Evolutionary conservation across 768 basidiomycete species (phyloP).

Genomic region (Lentinula guzmanii): DNA sequence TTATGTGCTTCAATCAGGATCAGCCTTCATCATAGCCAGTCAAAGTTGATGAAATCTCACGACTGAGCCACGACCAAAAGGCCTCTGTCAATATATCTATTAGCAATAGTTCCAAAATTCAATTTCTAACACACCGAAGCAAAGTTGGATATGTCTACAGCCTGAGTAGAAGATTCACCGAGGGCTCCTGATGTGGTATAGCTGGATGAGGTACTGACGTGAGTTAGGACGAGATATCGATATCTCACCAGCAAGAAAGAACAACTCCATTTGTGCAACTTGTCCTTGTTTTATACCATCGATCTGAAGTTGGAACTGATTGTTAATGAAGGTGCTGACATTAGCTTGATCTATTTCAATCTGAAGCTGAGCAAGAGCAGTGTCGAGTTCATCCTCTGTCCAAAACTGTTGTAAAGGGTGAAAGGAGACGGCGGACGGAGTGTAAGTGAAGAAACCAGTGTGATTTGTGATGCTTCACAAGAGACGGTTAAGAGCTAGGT

Average conservation of each 20-base stretch:
- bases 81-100: not conserved
- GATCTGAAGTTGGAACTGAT: not conserved
- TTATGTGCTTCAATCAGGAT: not conserved
- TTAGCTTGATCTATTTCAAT: not conserved
- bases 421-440: not conserved
- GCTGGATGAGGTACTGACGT: not conserved
- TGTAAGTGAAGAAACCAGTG: not conserved
- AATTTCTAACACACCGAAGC: not conserved
- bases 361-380: not conserved
- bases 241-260: not conserved
- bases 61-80: conserved; percentile 1
- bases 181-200: not conserved
- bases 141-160: not conserved
- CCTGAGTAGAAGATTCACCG: not conserved
- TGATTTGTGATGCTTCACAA: not conserved
- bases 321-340: not conserved
- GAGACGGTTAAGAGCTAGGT: not conserved
- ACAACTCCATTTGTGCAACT: not conserved
- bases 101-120: not conserved
- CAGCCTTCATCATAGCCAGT: not conserved
- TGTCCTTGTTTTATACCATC: not conserved
- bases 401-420: not conserved
- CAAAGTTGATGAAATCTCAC: not conserved
- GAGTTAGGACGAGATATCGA: not conserved
- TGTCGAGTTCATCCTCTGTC: not conserved